Base-by-base conservation (phyloP, 2,329 filamentous ascomycete species). In the Cladophialophora yegresii region DNA sequence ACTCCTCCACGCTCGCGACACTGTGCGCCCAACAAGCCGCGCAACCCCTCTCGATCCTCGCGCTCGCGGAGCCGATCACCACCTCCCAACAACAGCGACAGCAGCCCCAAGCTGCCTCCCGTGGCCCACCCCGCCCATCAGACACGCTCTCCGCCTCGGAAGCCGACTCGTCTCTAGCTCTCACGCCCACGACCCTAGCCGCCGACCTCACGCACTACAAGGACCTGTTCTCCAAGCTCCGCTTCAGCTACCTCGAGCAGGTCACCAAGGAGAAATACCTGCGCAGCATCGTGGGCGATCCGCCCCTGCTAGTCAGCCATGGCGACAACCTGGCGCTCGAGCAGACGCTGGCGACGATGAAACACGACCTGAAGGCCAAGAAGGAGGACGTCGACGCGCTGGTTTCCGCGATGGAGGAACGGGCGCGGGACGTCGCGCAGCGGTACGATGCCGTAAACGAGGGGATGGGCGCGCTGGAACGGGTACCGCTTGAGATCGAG, bases 261-360 rank as follows among this genome's bases (percentile, higher is more conserved):
- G 92, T 98, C 67, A 98, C 93, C 51, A 99, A 98, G 79, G 95
- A 99, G 77, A 96, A 96, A 74, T 98, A 97, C 77, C 88, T 99
- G 61, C 91, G 92, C 70, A 89, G 91, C 68, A 96, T 98, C 71
- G 92, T 96, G 16, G 92, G 91, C 68, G 91, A 96, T 68, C 92
- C 93, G 55, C 95, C 93, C 0, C 83, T 93, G 16, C 89, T 98
- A 53, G 90, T 96, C 63, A 89, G 89, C 47, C 86, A 88, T 50
- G 85, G 88, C 71, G 93, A 98, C 74, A 98, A 97, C 74, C 80
- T 89, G 54, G 87, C 88, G 63, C 79, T 96, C 26, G 91, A 95
- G 74, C 81, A 84, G 62, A 88, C 91, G 65, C 80, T 91, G 16
- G 83, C 82, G 3, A 84, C 85, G 12, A 81, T 86, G 62, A 98